These are phyloP conservation scores for Barnettozyma vustinii DNA, from an alignment of 805 yeast species.

Conservation along the genomic window DNA sequence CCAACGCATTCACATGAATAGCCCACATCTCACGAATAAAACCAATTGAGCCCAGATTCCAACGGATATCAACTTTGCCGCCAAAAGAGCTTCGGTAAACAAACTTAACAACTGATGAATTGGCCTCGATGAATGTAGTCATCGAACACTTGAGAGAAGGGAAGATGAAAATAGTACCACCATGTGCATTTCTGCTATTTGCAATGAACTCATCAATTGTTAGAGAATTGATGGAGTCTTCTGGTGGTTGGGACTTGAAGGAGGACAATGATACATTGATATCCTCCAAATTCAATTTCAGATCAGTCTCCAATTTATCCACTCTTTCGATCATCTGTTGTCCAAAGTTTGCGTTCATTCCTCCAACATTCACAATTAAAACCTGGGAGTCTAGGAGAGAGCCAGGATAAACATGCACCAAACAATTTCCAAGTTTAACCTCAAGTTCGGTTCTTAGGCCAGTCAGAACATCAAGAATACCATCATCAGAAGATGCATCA, in stretches of 20 bases:
- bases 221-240: constrained; percentile 40
- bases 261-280: constrained; percentile 64
- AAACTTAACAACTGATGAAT: constrained; percentile 55
- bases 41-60: constrained; percentile 91
- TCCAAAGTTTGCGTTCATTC: constrained; percentile 45
- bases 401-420: constrained; percentile 74
- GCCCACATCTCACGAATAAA: constrained; percentile 92
- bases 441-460: constrained; percentile 61
- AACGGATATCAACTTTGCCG: constrained; percentile 83
- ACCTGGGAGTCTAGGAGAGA: constrained; percentile 76
- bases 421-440: constrained; percentile 49
- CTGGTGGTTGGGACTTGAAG: constrained; percentile 45
- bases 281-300: constrained; percentile 58
- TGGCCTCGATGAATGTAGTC: constrained; percentile 62
- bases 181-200: constrained; percentile 54
- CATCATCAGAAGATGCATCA: constrained; percentile 6
- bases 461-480: constrained; percentile 27
- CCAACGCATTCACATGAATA: constrained; percentile 70
- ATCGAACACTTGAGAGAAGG: constrained; percentile 72
- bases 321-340: constrained; percentile 38
- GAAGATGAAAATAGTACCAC: constrained; percentile 75
- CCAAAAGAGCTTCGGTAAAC: constrained; percentile 70
- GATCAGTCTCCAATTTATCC: constrained; percentile 36
- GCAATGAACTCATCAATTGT: constrained; percentile 50
- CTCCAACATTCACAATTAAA: constrained; percentile 53